Conservation (phyloP, 352 stramenopile genomes). For the Globisporangium canariense region DNA sequence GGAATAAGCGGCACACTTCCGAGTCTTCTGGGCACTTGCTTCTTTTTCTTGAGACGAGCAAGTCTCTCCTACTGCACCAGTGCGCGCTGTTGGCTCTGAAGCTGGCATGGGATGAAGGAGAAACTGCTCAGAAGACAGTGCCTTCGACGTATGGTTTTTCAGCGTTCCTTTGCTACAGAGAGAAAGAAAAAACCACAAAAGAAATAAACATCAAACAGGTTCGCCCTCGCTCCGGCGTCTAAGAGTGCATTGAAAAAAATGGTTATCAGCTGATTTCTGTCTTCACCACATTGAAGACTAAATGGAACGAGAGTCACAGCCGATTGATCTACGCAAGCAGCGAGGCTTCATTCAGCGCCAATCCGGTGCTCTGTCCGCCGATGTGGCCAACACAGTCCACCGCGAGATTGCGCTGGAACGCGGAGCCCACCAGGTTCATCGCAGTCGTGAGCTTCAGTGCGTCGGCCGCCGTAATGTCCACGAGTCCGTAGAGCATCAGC, state of each 20-base stretch:
- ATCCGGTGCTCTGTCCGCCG: constrained; percentile 54
- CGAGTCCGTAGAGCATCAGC: constrained; percentile 60
- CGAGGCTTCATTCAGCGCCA: constrained; percentile 46
- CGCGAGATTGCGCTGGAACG: constrained; percentile 52
- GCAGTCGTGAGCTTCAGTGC: constrained; percentile 66
- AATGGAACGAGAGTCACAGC: background rate
- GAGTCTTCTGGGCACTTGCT: background rate
- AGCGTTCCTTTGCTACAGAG: background rate
- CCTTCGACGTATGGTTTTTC: constrained; percentile 3
- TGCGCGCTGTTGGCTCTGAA: background rate
- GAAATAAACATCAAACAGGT: constrained; percentile 4
- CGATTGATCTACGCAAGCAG: constrained; percentile 18
- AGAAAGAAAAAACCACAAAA: constrained; percentile 3
- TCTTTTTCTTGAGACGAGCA: background rate
- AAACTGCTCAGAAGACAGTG: background rate
- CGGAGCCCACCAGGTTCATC: constrained; percentile 52
- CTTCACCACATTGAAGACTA: background rate
- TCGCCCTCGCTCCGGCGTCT: constrained; percentile 2
- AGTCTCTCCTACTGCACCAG: background rate
- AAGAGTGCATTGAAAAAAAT: background rate
- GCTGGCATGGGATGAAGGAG: background rate
- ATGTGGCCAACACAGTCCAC: constrained; percentile 81
- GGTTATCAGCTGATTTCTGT: background rate
- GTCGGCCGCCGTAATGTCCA: constrained; percentile 56
- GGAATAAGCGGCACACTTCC: constrained; percentile 70